phyloP scores from a whole-genome alignment of 2,329 filamentous ascomycete genomes.

The Claviceps sp. region DNA sequence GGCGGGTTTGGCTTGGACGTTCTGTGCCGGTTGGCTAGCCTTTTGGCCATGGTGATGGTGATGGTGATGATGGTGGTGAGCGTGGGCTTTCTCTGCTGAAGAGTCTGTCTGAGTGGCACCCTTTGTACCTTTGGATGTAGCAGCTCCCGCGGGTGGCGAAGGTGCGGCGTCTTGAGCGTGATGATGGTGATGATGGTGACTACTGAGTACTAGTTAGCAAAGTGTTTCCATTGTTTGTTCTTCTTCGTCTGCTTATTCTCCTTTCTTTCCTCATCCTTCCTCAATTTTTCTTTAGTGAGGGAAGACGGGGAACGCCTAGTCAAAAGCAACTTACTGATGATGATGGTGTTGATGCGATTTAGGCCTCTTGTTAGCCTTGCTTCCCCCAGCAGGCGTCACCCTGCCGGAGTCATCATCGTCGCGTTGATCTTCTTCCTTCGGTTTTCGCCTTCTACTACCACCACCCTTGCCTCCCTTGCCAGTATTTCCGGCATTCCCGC shows the following conservation, averaged over 20 bases:
- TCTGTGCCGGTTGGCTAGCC: conserved; percentile 14
- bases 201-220: conserved; percentile 12
- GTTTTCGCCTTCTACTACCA: conserved; percentile 46
- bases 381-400: conserved; percentile 39
- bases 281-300: not conserved
- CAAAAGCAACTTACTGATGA: conserved; percentile 41
- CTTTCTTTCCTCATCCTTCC: too few relatives aligned
- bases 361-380: conserved; percentile 47
- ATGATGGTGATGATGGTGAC: conserved; percentile 45
- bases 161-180: conserved; percentile 34
- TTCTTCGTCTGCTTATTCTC: not conserved
- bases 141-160: conserved; percentile 27
- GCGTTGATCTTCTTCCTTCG: conserved; percentile 61
- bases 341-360: conserved; percentile 57
- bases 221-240: not conserved
- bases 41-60: conserved; percentile 31
- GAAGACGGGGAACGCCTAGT: not conserved
- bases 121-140: conserved; percentile 37
- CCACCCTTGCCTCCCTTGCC: conserved; percentile 31
- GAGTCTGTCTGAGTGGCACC: conserved; percentile 31
- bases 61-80: conserved; percentile 32
- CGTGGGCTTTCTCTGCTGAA: conserved; percentile 26
- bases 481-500: conserved; percentile 27
- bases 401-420: conserved; percentile 55
- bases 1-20: conserved; percentile 13